Evolutionary conservation across 805 yeast species (phyloP), one percentile per base, ranked within the genome.

Genomic region (Barnettozyma sp.): DNA sequence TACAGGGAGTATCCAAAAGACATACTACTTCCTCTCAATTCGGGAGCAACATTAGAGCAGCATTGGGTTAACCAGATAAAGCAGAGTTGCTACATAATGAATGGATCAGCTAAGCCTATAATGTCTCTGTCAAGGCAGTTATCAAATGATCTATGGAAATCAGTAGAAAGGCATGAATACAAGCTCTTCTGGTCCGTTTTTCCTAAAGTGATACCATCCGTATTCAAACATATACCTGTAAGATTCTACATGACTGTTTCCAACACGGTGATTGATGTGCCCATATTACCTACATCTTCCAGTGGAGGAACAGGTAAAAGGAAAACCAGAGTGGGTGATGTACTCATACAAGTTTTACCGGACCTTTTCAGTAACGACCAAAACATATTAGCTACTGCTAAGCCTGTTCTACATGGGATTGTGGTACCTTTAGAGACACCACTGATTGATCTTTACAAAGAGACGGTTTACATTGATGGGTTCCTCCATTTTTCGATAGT

Each of bases 61-160:
- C 68, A 73, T 33, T 78, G 92, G 79, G 61, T 78, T 41, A 87
- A 90, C 52, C 86, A 77, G 40, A 60, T 86, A 53, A 90, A 92
- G 50, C 97, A 90, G 51, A 71, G 86, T 5, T 76, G 86, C 49
- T 85, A 69, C 49, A 73, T 86, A 0, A 55, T 82, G 24, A 76
- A 79, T 44, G 95, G 95, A 0, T 71, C 75, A n/a, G 70, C 95
- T 6, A 85, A 82, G 42, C 70, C 76, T 2, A 73, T 90, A n/a
- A 82, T 90, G 94, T 67, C 68, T 18, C 60, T 90, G 36, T 73
- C 92, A 6, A 77, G 74, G 41, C 66, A 65, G 1, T 78, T 80
- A 34, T 70, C 90, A 0, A 57, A 63, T 17, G 50, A 52, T 2
- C 62, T 86, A 32, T 82, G 88, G 82, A 45, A 62, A 2, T 57